Evolutionary conservation across 352 stramenopile species (phyloP).

Genomic region (Globisporangium radiosum): DNA sequence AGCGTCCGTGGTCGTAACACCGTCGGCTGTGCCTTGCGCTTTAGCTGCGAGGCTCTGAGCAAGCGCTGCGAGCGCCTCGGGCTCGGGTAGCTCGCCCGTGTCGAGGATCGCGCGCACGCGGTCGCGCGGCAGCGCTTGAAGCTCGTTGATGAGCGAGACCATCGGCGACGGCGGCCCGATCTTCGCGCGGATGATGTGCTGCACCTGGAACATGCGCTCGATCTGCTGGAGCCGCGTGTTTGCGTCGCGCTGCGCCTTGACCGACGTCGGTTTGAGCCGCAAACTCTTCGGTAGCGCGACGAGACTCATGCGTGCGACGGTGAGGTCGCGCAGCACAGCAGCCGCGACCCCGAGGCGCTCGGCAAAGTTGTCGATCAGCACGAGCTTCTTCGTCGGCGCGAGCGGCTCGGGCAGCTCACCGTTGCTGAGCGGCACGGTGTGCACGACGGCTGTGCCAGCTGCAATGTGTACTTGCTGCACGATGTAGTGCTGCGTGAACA

Average conservation of each 20-base stretch:
- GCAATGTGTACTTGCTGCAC: constrained; percentile 41
- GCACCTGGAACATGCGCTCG: constrained; percentile 62
- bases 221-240: constrained; percentile 55
- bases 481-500: constrained; percentile 46
- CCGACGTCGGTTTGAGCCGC: constrained; percentile 6
- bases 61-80: background rate
- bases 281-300: constrained; percentile 18
- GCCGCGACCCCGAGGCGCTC: constrained; percentile 38
- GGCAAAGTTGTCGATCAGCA: constrained; percentile 28
- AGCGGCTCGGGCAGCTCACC: constrained; percentile 12
- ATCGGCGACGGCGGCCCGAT: constrained; percentile 12
- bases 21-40: background rate
- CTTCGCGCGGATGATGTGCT: constrained; percentile 18
- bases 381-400: constrained; percentile 14
- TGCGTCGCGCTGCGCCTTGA: constrained; percentile 34
- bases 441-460: constrained; percentile 20
- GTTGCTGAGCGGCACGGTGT: constrained; percentile 7
- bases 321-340: constrained; percentile 42
- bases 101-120: constrained; percentile 30
- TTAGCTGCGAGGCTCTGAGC: no score
- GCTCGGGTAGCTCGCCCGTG: constrained; percentile 21
- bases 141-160: constrained; percentile 29
- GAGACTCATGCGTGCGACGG: constrained; percentile 14
- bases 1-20: background rate
- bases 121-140: constrained; percentile 28